Conservation (phyloP, 345 rosid genomes). For the Lenwebbia sp. region DNA sequence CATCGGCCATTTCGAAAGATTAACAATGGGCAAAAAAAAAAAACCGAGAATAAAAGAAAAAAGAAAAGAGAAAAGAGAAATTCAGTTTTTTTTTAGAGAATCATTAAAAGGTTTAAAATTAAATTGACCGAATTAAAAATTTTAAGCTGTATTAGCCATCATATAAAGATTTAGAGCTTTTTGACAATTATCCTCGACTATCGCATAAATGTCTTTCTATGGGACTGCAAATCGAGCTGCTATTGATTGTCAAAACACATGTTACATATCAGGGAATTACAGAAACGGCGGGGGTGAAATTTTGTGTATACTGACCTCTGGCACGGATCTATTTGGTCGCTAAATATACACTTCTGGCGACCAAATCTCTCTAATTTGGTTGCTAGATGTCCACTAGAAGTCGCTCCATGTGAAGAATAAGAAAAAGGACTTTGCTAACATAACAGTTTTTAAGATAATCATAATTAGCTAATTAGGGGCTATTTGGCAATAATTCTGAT, state of each 20-base stretch:
- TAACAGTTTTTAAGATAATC: neutral
- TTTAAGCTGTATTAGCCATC: neutral
- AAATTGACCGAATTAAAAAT: rapidly evolving
- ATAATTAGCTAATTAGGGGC: neutral
- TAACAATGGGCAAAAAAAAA: too few species aligned
- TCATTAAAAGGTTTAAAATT: neutral
- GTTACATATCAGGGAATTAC: neutral
- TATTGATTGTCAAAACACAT: neutral
- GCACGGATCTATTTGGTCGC: neutral
- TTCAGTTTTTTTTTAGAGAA: too few species aligned
- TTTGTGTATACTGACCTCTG: neutral
- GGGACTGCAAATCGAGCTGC: neutral
- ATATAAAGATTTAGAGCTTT: too few species aligned
- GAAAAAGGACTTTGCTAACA: neutral
- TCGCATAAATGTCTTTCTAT: neutral
- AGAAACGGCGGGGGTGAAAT: neutral
- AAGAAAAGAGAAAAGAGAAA: too few species aligned
- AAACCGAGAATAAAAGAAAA: too few species aligned
- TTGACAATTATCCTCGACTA: neutral
- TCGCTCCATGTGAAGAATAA: neutral
- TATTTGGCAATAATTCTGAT: too few species aligned
- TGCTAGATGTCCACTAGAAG: neutral
- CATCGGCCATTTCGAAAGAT: too few species aligned
- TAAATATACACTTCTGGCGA: too few species aligned
- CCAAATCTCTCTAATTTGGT: too few species aligned